phyloP scores from a whole-genome alignment of 176 grass and related monocot species.

The Triticum urartu region DNA sequence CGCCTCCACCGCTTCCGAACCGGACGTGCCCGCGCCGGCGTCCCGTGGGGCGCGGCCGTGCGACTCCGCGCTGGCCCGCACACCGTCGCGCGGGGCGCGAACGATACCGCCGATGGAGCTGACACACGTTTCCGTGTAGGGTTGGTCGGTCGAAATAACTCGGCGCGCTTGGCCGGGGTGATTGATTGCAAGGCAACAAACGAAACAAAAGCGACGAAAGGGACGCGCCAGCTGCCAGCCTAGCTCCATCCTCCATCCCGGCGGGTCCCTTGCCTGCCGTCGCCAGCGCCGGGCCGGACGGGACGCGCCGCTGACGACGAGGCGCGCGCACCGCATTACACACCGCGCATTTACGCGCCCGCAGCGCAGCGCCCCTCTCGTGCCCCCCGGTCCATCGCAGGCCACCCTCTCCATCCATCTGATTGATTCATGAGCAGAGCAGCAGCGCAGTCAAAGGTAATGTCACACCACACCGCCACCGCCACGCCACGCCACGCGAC shows the following conservation, averaged over 20 bases:
- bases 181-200: conserved; percentile 7
- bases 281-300: background rate
- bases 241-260: background rate
- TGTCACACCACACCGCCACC: background rate
- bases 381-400: conserved; percentile 1
- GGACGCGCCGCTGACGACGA: conserved; percentile 11
- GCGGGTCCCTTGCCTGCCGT: background rate
- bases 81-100: too few species aligned
- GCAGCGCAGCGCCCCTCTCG: background rate
- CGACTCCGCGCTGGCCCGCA: too few species aligned
- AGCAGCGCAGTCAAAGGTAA: background rate
- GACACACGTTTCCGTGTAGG: too few species aligned
- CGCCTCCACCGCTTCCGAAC: too few species aligned
- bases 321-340: background rate
- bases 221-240: background rate
- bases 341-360: background rate
- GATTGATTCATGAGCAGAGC: background rate
- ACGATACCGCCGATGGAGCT: too few species aligned
- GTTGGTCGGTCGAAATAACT: background rate
- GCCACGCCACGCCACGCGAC: background rate
- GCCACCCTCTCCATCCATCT: background rate
- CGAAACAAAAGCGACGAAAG: background rate
- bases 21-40: too few species aligned
- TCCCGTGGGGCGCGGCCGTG: too few species aligned
- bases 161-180: background rate